Conservation (phyloP, 257 asterid genomes). For the Marsdenia floribunda region DNA sequence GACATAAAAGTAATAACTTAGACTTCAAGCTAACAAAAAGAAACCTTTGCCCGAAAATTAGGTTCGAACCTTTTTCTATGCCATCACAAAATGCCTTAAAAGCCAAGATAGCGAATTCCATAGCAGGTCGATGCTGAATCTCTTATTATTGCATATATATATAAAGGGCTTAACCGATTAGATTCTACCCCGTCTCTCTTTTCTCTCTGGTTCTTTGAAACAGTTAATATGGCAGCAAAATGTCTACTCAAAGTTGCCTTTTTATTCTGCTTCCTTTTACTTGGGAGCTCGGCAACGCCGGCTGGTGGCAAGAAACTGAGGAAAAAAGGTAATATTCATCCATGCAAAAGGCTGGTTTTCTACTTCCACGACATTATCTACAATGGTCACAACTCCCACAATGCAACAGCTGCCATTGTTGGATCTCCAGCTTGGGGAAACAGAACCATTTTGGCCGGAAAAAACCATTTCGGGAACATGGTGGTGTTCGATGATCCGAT, state of each 20-base stretch:
- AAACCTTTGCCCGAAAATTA: background rate
- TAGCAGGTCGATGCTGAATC: too few species aligned
- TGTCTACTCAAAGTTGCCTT: background rate
- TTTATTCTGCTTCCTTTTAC: constrained; percentile 13
- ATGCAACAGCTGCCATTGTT: constrained; percentile 33
- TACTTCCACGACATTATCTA: constrained; percentile 40
- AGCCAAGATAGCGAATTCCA: constrained; percentile 5
- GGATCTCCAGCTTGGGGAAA: constrained; percentile 39
- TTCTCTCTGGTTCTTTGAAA: background rate
- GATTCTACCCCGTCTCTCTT: too few species aligned
- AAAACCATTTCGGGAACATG: constrained; percentile 34
- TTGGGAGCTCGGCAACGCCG: background rate
- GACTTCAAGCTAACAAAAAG: constrained; percentile 20
- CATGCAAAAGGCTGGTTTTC: constrained; percentile 29
- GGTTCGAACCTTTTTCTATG: background rate
- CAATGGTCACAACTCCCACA: constrained; percentile 32
- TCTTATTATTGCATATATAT: too few species aligned
- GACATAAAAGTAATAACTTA: constrained; percentile 6
- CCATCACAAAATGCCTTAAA: constrained; percentile 12
- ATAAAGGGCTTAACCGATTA: too few species aligned
- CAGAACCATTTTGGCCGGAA: constrained; percentile 24
- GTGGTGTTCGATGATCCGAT: constrained; percentile 47
- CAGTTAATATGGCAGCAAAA: constrained; percentile 13
- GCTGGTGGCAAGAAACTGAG: constrained; percentile 4
- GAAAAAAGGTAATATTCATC: background rate